Percentiles rank a stretch among this genome's conserved stretches.
Evolutionary conservation across 2,329 filamentous ascomycete species (phyloP).

Genomic region (Pseudocercospora fijiensis): DNA sequence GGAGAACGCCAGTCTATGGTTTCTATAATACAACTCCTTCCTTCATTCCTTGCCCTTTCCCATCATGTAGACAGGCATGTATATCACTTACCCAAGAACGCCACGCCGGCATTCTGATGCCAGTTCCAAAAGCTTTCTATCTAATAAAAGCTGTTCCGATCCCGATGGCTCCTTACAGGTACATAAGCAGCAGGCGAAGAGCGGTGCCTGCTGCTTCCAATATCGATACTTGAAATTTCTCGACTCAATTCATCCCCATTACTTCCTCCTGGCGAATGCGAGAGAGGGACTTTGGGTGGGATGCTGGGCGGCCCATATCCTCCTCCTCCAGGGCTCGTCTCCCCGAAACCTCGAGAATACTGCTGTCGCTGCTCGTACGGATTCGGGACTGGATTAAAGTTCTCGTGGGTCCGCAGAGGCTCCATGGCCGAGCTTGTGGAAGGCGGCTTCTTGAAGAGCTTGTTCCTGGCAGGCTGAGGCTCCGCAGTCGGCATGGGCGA

Average conservation of each 20-base stretch:
- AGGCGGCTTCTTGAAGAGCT: constrained; percentile 62
- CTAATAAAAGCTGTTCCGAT: constrained; percentile 34
- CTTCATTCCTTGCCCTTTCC: background rate
- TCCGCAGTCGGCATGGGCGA: constrained; percentile 40
- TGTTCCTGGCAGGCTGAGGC: constrained; percentile 49
- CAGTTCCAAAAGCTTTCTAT: constrained; percentile 10
- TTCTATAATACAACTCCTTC: background rate
- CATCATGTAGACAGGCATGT: background rate
- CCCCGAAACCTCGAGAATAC: constrained; percentile 41
- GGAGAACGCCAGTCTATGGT: background rate
- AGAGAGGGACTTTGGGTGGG: constrained; percentile 26
- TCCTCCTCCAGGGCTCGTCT: constrained; percentile 36
- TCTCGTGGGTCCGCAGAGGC: constrained; percentile 42
- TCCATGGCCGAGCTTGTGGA: constrained; percentile 21
- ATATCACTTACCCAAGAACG: background rate
- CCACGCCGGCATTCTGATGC: background rate
- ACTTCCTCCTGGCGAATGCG: constrained; percentile 26
- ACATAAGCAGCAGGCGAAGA: constrained; percentile 29
- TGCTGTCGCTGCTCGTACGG: constrained; percentile 51
- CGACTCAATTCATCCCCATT: constrained; percentile 63
- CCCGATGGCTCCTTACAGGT: constrained; percentile 36
- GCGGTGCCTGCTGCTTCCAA: constrained; percentile 32
- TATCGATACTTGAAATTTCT: constrained; percentile 61
- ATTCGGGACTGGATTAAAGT: constrained; percentile 46
- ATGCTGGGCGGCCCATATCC: constrained; percentile 19